These are phyloP conservation scores for Priceomyces haplophilus DNA, from an alignment of 805 yeast species.

Conservation along the genomic window DNA sequence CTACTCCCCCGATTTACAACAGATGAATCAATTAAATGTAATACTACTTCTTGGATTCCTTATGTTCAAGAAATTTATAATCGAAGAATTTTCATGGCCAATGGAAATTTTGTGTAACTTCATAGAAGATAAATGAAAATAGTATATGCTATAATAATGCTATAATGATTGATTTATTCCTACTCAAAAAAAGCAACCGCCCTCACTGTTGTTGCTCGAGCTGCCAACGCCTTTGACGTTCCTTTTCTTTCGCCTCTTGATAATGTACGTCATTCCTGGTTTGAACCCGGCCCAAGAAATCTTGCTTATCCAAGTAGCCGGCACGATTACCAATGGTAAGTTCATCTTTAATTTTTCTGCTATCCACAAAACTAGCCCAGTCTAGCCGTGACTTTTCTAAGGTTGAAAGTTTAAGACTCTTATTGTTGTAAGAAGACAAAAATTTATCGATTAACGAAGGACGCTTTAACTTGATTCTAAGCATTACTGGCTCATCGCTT, in stretches of 20 bases:
- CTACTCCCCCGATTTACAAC: not conserved
- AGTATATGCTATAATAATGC: not conserved
- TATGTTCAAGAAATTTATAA: not conserved
- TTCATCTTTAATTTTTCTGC: slow-evolving; percentile 80
- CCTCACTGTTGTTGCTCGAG: slow-evolving; percentile 6
- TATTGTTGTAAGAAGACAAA: slow-evolving; percentile 57
- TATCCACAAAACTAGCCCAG: slow-evolving; percentile 93
- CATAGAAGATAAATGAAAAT: not conserved
- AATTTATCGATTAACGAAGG: slow-evolving; percentile 77
- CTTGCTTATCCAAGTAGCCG: slow-evolving; percentile 90
- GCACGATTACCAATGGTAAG: slow-evolving; percentile 76
- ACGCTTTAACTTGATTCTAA: slow-evolving; percentile 62
- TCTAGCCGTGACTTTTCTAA: slow-evolving; percentile 89
- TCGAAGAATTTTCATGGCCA: slow-evolving; percentile 1
- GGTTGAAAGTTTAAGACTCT: slow-evolving; percentile 76
- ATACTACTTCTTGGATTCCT: not conserved
- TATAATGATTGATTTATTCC: not conserved
- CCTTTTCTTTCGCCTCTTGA: slow-evolving; percentile 41
- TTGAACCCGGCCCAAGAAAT: slow-evolving; percentile 77
- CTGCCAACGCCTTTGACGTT: slow-evolving; percentile 17
- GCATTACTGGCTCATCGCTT: slow-evolving; percentile 30
- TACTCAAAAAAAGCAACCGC: not conserved
- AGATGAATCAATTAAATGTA: not conserved
- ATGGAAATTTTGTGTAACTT: not conserved
- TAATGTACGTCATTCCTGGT: slow-evolving; percentile 50